These are phyloP conservation scores for Boechera stricta DNA, from an alignment of 345 rosid genomes.

Conservation along the genomic window DNA sequence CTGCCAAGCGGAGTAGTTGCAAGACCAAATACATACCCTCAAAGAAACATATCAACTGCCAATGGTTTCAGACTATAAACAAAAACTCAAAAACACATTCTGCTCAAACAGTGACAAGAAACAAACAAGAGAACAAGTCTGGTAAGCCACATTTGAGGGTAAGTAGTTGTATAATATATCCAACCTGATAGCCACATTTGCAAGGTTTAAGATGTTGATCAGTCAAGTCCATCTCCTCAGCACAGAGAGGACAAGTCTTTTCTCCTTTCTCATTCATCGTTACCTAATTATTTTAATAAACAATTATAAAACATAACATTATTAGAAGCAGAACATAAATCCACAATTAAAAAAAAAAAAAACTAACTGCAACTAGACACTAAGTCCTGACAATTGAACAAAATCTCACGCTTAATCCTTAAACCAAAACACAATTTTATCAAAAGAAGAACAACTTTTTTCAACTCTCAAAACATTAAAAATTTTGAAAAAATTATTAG, in stretches of 20 bases:
- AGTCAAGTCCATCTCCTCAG: slow-evolving; percentile 97
- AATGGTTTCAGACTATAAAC: background rate
- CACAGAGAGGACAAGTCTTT: slow-evolving; percentile 90
- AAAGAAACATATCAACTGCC: background rate
- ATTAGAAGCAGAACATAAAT: slow-evolving; percentile 7
- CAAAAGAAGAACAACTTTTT: background rate
- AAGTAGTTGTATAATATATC: background rate
- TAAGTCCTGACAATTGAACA: background rate
- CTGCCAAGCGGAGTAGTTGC: background rate
- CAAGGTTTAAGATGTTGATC: slow-evolving; percentile 97
- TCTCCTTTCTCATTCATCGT: slow-evolving; percentile 93
- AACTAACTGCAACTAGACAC: slow-evolving; percentile 5
- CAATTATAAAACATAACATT: background rate
- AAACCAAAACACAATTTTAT: background rate
- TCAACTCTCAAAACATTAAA: background rate
- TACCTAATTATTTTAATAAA: slow-evolving; percentile 40
- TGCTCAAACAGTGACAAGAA: background rate
- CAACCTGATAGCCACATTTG: slow-evolving; percentile 95
- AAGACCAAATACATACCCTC: background rate
- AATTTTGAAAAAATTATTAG: background rate
- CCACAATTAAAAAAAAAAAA: background rate
- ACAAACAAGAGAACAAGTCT: slow-evolving; percentile 1
- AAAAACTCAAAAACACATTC: background rate
- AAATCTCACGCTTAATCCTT: background rate
- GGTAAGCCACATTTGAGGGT: background rate